Conservation (phyloP, 148 eudicot species). For the Dianthus caryophyllus region DNA sequence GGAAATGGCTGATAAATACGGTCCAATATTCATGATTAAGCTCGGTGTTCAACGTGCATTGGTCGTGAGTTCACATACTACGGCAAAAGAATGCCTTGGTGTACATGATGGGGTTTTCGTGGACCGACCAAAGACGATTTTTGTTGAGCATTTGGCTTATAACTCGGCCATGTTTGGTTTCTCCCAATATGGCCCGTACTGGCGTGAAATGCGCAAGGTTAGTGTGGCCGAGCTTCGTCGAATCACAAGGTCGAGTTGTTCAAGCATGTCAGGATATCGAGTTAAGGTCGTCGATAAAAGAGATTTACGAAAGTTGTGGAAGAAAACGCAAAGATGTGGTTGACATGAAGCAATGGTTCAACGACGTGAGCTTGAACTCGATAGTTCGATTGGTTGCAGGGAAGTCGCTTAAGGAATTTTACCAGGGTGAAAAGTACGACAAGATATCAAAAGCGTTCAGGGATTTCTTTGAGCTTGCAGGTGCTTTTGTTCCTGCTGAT, state of each 20-base stretch:
- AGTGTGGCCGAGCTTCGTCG: no score
- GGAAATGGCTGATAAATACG: no score
- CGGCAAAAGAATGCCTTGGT: conserved; percentile 39
- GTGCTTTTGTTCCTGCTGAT: no score
- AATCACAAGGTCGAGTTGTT: no score
- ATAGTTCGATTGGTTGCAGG: conserved; percentile 32
- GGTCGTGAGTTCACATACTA: conserved; percentile 35
- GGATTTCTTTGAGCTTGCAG: no score
- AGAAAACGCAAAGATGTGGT: conserved; percentile 10
- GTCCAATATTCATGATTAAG: no score
- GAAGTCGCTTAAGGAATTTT: conserved; percentile 21
- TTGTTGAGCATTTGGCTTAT: conserved; percentile 28
- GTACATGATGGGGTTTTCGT: conserved; percentile 32
- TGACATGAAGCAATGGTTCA: conserved; percentile 41
- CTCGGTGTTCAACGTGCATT: conserved; percentile 20
- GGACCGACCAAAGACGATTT: conserved; percentile 25
- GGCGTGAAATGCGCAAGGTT: no score
- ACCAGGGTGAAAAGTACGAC: no score
- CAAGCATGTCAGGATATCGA: no score
- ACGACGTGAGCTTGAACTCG: conserved; percentile 29
- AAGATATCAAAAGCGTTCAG: no score
- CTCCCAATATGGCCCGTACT: no score
- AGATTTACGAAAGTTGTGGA: neutral
- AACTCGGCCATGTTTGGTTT: no score
- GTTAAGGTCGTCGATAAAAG: neutral